Conservation (phyloP, 495 filamentous ascomycete species). For the Tuber calosporum region DNA sequence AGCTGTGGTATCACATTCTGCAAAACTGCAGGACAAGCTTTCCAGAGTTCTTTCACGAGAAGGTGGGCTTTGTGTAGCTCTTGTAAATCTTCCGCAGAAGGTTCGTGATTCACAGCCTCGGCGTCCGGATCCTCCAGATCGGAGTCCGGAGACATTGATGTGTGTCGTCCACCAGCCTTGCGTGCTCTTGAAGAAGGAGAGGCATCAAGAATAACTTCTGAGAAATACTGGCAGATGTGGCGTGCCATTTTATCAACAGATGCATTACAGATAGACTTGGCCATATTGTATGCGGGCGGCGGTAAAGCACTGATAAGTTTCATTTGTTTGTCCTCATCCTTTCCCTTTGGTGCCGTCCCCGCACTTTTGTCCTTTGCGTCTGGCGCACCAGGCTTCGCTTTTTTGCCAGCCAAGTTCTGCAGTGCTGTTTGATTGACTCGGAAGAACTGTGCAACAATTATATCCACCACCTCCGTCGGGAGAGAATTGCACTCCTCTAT, state of each 20-base stretch:
- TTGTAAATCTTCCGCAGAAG: conserved; percentile 72
- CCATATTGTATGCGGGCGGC: conserved; percentile 90
- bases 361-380: conserved; percentile 24
- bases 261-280: conserved; percentile 83
- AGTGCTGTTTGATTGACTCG: conserved; percentile 63
- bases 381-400: conserved; percentile 52
- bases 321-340: conserved; percentile 63
- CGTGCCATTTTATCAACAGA: conserved; percentile 89
- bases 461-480: conserved; percentile 76
- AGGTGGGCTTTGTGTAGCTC: conserved; percentile 84
- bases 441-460: conserved; percentile 90
- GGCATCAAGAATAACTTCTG: conserved; percentile 86
- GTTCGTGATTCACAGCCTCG: conserved; percentile 50
- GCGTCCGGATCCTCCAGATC: conserved; percentile 66
- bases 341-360: conserved; percentile 24
- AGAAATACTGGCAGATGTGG: conserved; percentile 92
- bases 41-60: conserved; percentile 87
- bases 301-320: conserved; percentile 50
- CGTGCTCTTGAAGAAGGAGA: conserved; percentile 48
- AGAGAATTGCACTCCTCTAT: conserved; percentile 81
- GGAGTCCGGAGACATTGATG: conserved; percentile 44
- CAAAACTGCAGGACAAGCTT: conserved; percentile 77
- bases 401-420: conserved; percentile 47
- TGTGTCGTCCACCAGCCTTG: conserved; percentile 28
- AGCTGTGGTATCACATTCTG: conserved; percentile 90